Conservation (phyloP, 495 filamentous ascomycete genomes). For the Aspergillus kassunensis region DNA sequence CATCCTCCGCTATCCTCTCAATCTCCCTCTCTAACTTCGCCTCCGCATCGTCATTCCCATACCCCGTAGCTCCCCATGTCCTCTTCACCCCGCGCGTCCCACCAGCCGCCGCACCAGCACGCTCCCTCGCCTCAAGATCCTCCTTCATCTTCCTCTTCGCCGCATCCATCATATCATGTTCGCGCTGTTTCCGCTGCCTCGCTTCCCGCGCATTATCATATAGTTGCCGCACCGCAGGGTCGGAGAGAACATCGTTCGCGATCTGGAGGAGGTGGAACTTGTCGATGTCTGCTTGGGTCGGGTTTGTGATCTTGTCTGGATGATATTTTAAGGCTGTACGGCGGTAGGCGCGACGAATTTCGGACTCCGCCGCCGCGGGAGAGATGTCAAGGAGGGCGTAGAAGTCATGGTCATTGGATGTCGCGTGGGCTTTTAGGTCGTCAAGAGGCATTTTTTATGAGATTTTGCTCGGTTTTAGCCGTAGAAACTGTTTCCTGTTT, state of each 20-base stretch:
- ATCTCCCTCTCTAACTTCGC: constrained; percentile 57
- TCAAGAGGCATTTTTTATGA: constrained; percentile 39
- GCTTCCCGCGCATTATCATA: constrained; percentile 70
- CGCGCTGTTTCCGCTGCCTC: constrained; percentile 54
- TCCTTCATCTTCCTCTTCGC: constrained; percentile 69
- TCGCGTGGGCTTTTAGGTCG: constrained; percentile 52
- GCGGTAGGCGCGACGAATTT: constrained; percentile 84
- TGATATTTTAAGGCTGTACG: constrained; percentile 87
- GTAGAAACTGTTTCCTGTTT: too few species aligned
- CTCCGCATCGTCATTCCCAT: constrained; percentile 50
- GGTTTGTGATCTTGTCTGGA: constrained; percentile 71
- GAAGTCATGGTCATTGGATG: constrained; percentile 64
- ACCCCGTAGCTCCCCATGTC: constrained; percentile 36
- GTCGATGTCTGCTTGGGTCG: constrained; percentile 54
- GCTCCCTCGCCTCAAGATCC: constrained; percentile 65
- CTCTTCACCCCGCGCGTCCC: constrained; percentile 41
- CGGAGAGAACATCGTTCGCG: constrained; percentile 67
- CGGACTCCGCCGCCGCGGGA: constrained; percentile 57
- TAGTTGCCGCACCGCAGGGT: constrained; percentile 54
- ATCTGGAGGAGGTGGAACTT: constrained; percentile 72
- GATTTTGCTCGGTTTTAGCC: too few species aligned
- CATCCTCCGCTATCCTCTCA: constrained; percentile 61
- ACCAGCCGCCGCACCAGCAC: constrained; percentile 29
- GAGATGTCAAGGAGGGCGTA: constrained; percentile 76
- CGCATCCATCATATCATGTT: constrained; percentile 62